These are phyloP conservation scores for Tanacetum coccineum DNA, from an alignment of 129 eudicot species.

Conservation along the genomic window DNA sequence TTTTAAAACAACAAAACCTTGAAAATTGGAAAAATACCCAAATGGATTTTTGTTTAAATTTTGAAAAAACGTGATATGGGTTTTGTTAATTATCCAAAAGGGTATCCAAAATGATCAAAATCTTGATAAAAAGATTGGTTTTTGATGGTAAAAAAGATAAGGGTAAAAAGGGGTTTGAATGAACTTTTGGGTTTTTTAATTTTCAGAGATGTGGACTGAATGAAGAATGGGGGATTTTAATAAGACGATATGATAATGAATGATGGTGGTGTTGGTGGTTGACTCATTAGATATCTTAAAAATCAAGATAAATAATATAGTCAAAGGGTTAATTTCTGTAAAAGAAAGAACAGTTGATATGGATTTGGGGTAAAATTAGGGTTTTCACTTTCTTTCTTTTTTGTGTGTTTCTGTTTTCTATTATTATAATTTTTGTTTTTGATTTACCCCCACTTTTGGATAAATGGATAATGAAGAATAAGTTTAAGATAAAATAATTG, in stretches of 20 bases:
- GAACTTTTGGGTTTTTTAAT: not conserved
- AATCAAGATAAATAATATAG: slow-evolving; percentile 22
- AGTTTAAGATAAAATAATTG: slow-evolving; percentile 13
- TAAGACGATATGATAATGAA: slow-evolving; percentile 20
- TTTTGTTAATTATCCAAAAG: slow-evolving; percentile 17
- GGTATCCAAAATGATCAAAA: slow-evolving; percentile 11
- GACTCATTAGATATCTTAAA: slow-evolving; percentile 20
- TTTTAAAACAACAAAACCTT: slow-evolving; percentile 3
- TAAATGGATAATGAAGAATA: slow-evolving; percentile 18
- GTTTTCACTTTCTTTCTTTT: not conserved
- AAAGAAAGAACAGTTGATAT: slow-evolving; percentile 4
- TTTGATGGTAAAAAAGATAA: slow-evolving; percentile 7
- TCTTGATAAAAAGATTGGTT: slow-evolving; percentile 2
- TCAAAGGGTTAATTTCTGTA: slow-evolving; percentile 21
- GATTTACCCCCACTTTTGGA: not conserved
- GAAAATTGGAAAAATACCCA: slow-evolving; percentile 20
- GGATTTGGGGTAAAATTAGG: slow-evolving; percentile 22
- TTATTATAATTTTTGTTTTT: not conserved
- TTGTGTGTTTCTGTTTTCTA: not conserved
- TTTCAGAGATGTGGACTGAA: slow-evolving; percentile 25
- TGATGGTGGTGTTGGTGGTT: slow-evolving; percentile 15
- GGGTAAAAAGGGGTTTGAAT: no score
- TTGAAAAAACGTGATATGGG: slow-evolving; percentile 18
- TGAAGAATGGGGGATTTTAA: slow-evolving; percentile 13
- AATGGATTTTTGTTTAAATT: slow-evolving; percentile 1